phyloP scores from a whole-genome alignment of 148 eudicot genomes.

The Rhododendron simsii region DNA sequence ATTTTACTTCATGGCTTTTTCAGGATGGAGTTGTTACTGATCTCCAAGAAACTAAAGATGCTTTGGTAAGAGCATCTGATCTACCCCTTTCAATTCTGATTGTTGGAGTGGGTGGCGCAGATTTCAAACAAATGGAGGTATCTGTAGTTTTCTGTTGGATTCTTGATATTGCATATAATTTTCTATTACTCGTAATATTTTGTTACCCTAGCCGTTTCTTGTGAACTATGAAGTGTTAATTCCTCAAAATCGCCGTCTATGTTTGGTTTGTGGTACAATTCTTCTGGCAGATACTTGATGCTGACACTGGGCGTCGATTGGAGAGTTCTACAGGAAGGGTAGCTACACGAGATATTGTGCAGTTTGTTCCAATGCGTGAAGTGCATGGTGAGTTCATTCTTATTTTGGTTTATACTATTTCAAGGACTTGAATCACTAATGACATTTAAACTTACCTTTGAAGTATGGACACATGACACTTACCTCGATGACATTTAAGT shows the following conservation, averaged over 20 bases:
- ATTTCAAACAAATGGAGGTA: slow-evolving; percentile 94
- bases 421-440: background rate
- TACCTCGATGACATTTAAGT: background rate
- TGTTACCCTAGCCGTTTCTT: background rate
- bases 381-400: slow-evolving; percentile 50
- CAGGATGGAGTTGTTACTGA: slow-evolving; percentile 96
- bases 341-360: slow-evolving; percentile 91
- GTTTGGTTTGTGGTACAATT: background rate
- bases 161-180: background rate
- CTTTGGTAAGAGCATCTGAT: slow-evolving; percentile 81
- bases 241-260: background rate
- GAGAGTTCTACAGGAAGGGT: slow-evolving; percentile 82
- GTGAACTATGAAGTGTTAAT: background rate
- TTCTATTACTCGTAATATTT: background rate
- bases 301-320: slow-evolving; percentile 70
- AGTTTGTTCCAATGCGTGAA: slow-evolving; percentile 88
- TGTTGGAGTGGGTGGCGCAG: slow-evolving; percentile 89
- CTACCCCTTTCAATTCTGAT: slow-evolving; percentile 83
- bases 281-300: slow-evolving; percentile 71
- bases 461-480: background rate
- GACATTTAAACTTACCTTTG: background rate
- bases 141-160: background rate
- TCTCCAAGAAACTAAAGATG: slow-evolving; percentile 75
- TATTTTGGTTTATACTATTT: background rate
- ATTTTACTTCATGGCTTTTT: background rate